Conservation (phyloP, 441 rosid genomes). For the Flueggea neowawraea region DNA sequence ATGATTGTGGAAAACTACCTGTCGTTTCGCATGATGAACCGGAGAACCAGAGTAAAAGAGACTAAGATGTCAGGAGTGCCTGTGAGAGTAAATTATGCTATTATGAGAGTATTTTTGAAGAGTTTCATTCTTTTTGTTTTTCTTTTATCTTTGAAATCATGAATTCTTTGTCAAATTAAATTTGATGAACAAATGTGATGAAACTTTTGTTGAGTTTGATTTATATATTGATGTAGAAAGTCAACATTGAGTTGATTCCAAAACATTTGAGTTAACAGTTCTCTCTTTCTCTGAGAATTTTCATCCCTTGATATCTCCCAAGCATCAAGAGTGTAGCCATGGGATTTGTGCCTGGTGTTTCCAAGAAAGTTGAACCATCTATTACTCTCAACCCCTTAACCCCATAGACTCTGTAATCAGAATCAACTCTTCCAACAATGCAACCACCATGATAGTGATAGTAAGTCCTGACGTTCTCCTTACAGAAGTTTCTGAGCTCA, state of each 20-base stretch:
- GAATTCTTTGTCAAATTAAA: too few relatives aligned
- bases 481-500: conserved; percentile 48
- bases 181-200: too few relatives aligned
- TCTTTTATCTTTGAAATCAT: too few relatives aligned
- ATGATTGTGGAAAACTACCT: conserved; percentile 34
- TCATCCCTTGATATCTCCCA: conserved; percentile 74
- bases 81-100: too few relatives aligned
- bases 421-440: conserved; percentile 51
- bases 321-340: conserved; percentile 77
- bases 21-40: not conserved
- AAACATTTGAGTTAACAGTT: not conserved
- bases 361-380: conserved; percentile 64
- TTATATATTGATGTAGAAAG: too few relatives aligned
- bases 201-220: too few relatives aligned
- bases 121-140: too few relatives aligned
- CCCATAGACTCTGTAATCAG: conserved; percentile 47
- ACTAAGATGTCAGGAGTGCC: not conserved
- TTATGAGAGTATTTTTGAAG: too few relatives aligned
- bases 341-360: conserved; percentile 83
- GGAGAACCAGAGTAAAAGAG: not conserved
- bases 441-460: conserved; percentile 80
- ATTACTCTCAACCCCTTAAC: conserved; percentile 48
- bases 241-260: too few relatives aligned
- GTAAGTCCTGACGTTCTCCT: conserved; percentile 55
- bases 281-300: conserved; percentile 36